phyloP scores from a whole-genome alignment of 208 protist genomes.

The Phytomonas francai region DNA sequence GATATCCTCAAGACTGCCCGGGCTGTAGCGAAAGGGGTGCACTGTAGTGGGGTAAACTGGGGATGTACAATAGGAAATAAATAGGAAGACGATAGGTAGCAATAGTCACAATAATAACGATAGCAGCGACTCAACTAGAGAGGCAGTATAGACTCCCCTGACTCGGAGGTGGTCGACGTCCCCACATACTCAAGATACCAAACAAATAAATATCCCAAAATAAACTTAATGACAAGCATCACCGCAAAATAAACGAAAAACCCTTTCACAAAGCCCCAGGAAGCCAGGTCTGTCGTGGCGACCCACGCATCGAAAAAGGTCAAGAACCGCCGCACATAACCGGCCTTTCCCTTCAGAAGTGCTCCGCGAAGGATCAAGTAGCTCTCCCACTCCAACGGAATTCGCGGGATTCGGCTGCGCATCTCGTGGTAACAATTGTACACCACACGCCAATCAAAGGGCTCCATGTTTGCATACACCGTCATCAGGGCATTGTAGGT shows the following conservation, averaged over 20 bases:
- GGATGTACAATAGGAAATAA: neutral
- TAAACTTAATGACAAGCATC: slow-evolving; percentile 46
- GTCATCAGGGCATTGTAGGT: slow-evolving; percentile 84
- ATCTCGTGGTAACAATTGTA: slow-evolving; percentile 87
- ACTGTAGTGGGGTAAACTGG: neutral
- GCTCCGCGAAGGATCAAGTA: slow-evolving; percentile 70
- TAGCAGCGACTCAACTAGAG: neutral
- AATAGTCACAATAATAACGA: neutral
- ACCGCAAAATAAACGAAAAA: slow-evolving; percentile 36
- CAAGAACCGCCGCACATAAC: slow-evolving; percentile 49
- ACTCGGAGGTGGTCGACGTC: neutral
- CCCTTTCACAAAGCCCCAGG: slow-evolving; percentile 44
- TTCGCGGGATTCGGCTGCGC: slow-evolving; percentile 41
- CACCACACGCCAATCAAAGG: slow-evolving; percentile 86
- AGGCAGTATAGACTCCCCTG: slow-evolving; percentile 15
- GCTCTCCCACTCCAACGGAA: slow-evolving; percentile 75
- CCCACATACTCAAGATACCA: slow-evolving; percentile 28
- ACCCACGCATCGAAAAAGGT: slow-evolving; percentile 82
- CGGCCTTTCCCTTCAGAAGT: slow-evolving; percentile 46
- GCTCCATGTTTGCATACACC: slow-evolving; percentile 83
- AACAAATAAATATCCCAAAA: slow-evolving; percentile 26
- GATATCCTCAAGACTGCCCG: neutral
- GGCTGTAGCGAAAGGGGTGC: neutral
- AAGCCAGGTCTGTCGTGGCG: slow-evolving; percentile 45
- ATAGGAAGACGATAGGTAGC: too few relatives aligned